Evolutionary conservation across 1,139 yeast genomes (phyloP).

Genomic region (Yamadazyma sp.): DNA sequence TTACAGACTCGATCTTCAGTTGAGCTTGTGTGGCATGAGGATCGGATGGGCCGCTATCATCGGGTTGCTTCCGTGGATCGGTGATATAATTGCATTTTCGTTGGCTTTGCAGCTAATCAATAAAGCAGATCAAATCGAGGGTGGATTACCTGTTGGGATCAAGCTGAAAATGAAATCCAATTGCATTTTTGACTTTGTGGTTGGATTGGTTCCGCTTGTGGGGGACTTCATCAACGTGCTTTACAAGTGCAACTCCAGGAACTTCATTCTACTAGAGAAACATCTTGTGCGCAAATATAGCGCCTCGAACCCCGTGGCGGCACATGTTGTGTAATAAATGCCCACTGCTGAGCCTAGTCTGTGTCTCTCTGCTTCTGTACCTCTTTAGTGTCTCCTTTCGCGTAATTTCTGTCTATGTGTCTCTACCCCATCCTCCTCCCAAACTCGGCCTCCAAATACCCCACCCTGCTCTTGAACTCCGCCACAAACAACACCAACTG

Average conservation of each 20-base stretch:
- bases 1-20: slow-evolving; percentile 62
- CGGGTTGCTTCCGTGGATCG: slow-evolving; percentile 68
- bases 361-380: not conserved
- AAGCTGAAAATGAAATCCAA: slow-evolving; percentile 58
- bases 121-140: slow-evolving; percentile 57
- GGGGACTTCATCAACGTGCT: slow-evolving; percentile 69
- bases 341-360: too few relatives aligned
- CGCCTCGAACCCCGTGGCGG: not conserved
- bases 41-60: slow-evolving; percentile 74
- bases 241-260: slow-evolving; percentile 75
- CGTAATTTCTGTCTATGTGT: too few relatives aligned
- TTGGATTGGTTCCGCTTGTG: slow-evolving; percentile 72
- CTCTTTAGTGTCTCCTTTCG: too few relatives aligned
- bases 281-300: slow-evolving; percentile 48
- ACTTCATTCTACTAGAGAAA: slow-evolving; percentile 62
- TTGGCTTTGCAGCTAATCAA: slow-evolving; percentile 52
- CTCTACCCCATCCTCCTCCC: not conserved
- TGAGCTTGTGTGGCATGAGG: slow-evolving; percentile 62
- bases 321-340: too few relatives aligned
- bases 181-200: slow-evolving; percentile 60
- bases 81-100: slow-evolving; percentile 51
- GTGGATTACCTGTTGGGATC: slow-evolving; percentile 58
- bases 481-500: slow-evolving; percentile 55
- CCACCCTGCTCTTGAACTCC: slow-evolving; percentile 36
- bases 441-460: slow-evolving; percentile 25